phyloP scores from a whole-genome alignment of 2,329 filamentous ascomycete genomes.

The Ceratocystis colombiana region DNA sequence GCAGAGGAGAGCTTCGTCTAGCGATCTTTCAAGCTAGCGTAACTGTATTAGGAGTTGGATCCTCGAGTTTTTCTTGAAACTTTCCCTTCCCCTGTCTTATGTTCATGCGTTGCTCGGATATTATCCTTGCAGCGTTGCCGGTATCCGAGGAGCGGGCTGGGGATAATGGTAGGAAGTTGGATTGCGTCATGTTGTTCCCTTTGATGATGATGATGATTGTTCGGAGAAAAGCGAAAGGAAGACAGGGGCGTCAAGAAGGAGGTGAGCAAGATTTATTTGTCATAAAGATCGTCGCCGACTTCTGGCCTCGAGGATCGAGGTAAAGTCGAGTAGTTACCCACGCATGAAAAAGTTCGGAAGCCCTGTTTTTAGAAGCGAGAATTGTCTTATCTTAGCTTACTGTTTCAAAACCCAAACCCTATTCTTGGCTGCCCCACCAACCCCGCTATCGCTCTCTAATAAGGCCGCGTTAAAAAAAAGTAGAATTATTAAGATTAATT shows the following conservation, averaged over 20 bases:
- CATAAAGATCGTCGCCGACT: not conserved
- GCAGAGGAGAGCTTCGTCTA: not conserved
- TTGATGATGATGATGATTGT: not conserved
- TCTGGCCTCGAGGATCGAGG: not conserved
- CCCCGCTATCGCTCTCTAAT: conserved; percentile 6
- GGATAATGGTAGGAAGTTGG: not conserved
- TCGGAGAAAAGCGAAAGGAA: conserved; percentile 1
- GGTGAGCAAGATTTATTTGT: not conserved
- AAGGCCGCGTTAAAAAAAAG: conserved; percentile 2
- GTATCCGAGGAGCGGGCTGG: conserved; percentile 16
- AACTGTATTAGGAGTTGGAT: not conserved
- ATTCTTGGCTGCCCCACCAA: not conserved
- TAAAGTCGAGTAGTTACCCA: too few relatives aligned
- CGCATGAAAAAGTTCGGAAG: too few relatives aligned
- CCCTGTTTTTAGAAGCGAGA: too few relatives aligned
- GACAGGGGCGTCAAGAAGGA: not conserved
- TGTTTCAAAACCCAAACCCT: not conserved
- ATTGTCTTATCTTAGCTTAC: too few relatives aligned
- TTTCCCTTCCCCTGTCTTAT: conserved; percentile 4
- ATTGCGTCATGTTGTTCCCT: conserved; percentile 20
- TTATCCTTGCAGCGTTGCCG: conserved; percentile 21
- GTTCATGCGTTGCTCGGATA: conserved; percentile 17
- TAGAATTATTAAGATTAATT: not conserved
- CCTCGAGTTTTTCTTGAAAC: not conserved
- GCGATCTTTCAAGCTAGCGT: not conserved